Evolutionary conservation across 176 grass and related monocot species (phyloP), one percentile per base, ranked within the genome.

Genomic region (Juncus effusus): DNA sequence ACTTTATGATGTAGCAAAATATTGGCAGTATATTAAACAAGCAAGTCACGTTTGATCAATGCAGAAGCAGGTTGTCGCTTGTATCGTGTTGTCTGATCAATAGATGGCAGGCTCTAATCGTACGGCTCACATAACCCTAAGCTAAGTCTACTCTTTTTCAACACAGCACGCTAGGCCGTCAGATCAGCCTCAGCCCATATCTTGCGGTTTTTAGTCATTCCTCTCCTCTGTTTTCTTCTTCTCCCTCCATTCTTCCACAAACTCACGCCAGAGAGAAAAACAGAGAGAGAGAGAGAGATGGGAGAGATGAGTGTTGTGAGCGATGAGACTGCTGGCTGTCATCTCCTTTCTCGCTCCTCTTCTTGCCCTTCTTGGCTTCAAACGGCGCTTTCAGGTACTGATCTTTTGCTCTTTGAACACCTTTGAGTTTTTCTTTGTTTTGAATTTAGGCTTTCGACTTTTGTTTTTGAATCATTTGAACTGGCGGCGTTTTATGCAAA

Each of bases 291-390:
- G 19, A 38, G 67, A 38, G n/a, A 44, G 41, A 38, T 42, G 69
- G 58, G 55, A 56, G 69, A 72, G 38, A 72, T 40, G 55, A 7
- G 38, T 59, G 40, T 36, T 14, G 67, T 72, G 51, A 42, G 52
- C 55, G 58, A 56, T 72, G 69, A 72, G 54, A 56, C 35, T 56
- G 58, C 40, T 58, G 65, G 54, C 62, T 80, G 61, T 67, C 78
- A 74, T 37, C 41, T 65, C 41, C 51, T 65, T 41, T 65, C 58
- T 71, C 77, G 67, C 60, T 65, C 77, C 51, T 57, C 42, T 58
- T 63, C 67, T 8, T 74, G 78, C 41, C 78, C 78, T 3, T 40
- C 78, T 65, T 80, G 78, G 78, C 70, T 80, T 41, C 70, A 67
- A 80, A 62, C 70, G 60, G 78, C 70, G 8, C 61, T 80, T 60